A percentile compares a stretch with the other conserved stretches of the same genome.
phyloP scores from a whole-genome alignment of 73 alveolate species.

The Blepharisma stoltei region DNA sequence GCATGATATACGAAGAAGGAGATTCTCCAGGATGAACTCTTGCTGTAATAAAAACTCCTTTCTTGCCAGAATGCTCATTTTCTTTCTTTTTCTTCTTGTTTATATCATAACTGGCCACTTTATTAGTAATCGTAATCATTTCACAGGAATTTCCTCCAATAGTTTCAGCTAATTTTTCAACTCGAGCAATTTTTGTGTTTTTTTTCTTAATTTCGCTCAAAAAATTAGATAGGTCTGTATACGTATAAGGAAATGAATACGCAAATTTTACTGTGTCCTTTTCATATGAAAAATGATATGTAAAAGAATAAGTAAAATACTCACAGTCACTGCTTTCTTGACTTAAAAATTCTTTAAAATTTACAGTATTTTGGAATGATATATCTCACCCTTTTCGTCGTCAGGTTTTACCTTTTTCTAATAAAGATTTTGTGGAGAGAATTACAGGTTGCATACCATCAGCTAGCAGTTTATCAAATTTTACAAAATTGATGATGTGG shows the following conservation, averaged over 20 bases:
- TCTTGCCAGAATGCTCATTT: conserved; percentile 32
- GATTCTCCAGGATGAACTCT: conserved; percentile 99
- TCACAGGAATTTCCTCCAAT: too few relatives aligned
- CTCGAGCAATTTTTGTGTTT: too few relatives aligned
- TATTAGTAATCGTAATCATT: too few relatives aligned
- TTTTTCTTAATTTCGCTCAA: too few relatives aligned
- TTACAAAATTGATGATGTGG: conserved; percentile 97
- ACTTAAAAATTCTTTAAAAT: too few relatives aligned
- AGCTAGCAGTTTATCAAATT: conserved; percentile 91
- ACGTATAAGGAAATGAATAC: neutral
- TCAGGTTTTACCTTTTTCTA: conserved; percentile 62
- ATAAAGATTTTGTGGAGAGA: conserved; percentile 73
- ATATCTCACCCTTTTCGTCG: too few relatives aligned
- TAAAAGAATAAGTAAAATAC: neutral
- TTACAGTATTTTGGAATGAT: too few relatives aligned
- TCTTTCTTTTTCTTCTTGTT: neutral
- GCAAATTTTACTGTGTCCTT: conserved; percentile 17
- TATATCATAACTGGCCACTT: too few relatives aligned
- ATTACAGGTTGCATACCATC: conserved; percentile 87
- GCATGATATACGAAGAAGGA: conserved; percentile 59
- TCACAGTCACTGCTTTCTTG: too few relatives aligned
- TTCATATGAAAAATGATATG: neutral
- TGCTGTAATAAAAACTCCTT: conserved; percentile 77
- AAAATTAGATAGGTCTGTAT: neutral
- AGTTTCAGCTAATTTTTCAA: too few relatives aligned